Base-by-base conservation (phyloP, 1,284 basidiomycete genomes). In the Trichosporon coremiiforme region DNA sequence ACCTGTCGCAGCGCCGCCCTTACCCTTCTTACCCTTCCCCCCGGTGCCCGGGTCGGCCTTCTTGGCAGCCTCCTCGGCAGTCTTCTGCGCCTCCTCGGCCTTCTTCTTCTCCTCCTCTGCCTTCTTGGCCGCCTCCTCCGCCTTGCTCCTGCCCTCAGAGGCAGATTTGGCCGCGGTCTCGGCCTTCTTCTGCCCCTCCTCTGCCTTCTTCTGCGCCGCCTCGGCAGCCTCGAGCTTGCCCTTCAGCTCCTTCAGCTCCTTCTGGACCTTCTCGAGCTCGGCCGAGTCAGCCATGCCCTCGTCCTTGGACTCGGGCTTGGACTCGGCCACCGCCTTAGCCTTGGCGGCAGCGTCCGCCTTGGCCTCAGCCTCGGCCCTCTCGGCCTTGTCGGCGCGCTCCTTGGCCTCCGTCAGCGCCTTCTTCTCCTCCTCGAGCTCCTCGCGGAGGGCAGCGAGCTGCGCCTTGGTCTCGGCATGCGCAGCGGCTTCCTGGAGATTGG, bases 391-490 rank as follows among this genome's bases (percentile, higher is more conserved):
- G 47, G 47, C 47, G 8, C 47, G n/a, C 17, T 55, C 67, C 65
- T 74, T 68, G 8, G 70, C 38, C 35, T 47, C 53, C n/a, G 68
- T 65, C 15, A 69, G 66, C 64, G 74, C 70, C 38, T 66, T 62
- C 64, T 66, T 47, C 8, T 71, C 68, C 31, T 67, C 67, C 53
- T 79, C 78, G 22, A 75, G 70, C 53, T 79, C 78, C 3, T 67
- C 68, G 47, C 78, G 75, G 4, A 77, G 72, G 4, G 68, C 74
- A 29, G 77, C 76, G 13, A 81, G 73, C 66, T 81, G 75, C 5
- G 45, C 65, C 64, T 76, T 74, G 9, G 78, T 71, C 38, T 75
- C 71, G 3, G 68, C 75, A 12, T 77, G 70, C 41, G 75, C 73
- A 0, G 75, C 68, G 10, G 66, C 33, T 38, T 75, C 76, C 12